These are phyloP conservation scores for Pseudogymnoascus sp. DNA, from an alignment of 2,329 filamentous ascomycete species.

Conservation along the genomic window DNA sequence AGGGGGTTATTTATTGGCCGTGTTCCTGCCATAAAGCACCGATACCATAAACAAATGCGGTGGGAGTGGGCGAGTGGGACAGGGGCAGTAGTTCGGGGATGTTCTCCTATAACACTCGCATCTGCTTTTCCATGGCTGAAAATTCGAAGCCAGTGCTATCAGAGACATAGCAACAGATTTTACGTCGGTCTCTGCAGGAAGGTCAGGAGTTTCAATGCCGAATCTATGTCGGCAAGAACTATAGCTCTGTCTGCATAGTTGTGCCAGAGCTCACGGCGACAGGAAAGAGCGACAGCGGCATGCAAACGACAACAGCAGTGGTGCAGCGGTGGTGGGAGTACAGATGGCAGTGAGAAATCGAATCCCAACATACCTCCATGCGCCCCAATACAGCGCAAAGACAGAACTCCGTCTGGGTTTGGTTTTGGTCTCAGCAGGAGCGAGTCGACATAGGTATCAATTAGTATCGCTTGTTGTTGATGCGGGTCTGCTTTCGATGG, in stretches of 20 bases:
- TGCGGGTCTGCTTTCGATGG: neutral
- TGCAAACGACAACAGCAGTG: too few species aligned
- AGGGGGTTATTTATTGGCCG: neutral
- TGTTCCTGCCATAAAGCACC: neutral
- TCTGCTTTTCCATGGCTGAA: too few species aligned
- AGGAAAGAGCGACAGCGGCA: neutral
- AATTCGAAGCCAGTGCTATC: too few species aligned
- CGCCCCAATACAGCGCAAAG: neutral
- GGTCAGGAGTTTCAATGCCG: too few species aligned
- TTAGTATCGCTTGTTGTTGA: neutral
- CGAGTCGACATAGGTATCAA: neutral
- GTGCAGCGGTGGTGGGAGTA: neutral
- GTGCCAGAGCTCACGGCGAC: neutral
- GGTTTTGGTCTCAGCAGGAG: neutral
- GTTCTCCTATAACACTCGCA: neutral
- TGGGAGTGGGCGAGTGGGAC: too few species aligned
- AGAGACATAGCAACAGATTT: too few species aligned
- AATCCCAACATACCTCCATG: neutral
- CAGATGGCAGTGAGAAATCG: neutral
- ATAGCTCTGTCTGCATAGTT: too few species aligned
- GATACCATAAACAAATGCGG: neutral
- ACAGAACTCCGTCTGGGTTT: neutral
- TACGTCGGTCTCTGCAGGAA: too few species aligned
- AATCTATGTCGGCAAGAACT: too few species aligned
- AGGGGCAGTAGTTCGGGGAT: too few species aligned